Base-by-base conservation (phyloP, 2,329 filamentous ascomycete species). In the Hortaea werneckii region DNA sequence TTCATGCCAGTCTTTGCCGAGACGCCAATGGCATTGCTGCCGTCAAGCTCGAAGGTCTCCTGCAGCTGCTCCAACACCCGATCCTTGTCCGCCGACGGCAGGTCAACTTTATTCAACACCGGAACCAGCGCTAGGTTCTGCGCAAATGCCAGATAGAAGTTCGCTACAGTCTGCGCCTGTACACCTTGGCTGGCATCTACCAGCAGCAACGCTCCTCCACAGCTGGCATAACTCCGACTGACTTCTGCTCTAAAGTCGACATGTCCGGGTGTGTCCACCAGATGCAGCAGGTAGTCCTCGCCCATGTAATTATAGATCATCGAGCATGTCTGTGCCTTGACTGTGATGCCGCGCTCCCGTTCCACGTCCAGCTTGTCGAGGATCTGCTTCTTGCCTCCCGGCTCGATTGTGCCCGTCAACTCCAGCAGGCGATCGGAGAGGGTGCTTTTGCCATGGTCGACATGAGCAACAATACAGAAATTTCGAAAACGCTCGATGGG, bases 231-330 rank as follows among this genome's bases (percentile, higher is more conserved):
- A 51, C 87, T 95, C 41, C 92, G 79, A 30, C 87, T 94, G 8
- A 98, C 92, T 67, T 98, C 92, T 41, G 92, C 92, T 46, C 92
- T 79, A 66, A 98, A 98, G 69, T 98, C 92, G 47, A 98, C 92
- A 69, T 98, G 92, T 28, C 92, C 92, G 0, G 92, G 92, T 0
- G 92, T 98, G 65, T 98, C 92, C 47, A 98, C 89, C 28, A 98
- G 76, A 67, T 98, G 92, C 29, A 98, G 74, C 46, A 98, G 76
- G 64, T 96, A 96, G 65, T 98, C 92, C 29, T 84, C 72, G 11
- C 85, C 89, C 12, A 83, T 72, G 68, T 95, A 74, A 29, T 84
- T 87, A 72, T 95, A 95, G 43, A 98, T 78, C 92, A 98, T 98
- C 46, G 84, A 92, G 68, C 92, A 96, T 47, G 92, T 96, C 72